Evolutionary conservation across 1,139 yeast genomes (phyloP), one percentile per base, ranked within the genome.

Genomic region (Groenewaldozyma sp.): DNA sequence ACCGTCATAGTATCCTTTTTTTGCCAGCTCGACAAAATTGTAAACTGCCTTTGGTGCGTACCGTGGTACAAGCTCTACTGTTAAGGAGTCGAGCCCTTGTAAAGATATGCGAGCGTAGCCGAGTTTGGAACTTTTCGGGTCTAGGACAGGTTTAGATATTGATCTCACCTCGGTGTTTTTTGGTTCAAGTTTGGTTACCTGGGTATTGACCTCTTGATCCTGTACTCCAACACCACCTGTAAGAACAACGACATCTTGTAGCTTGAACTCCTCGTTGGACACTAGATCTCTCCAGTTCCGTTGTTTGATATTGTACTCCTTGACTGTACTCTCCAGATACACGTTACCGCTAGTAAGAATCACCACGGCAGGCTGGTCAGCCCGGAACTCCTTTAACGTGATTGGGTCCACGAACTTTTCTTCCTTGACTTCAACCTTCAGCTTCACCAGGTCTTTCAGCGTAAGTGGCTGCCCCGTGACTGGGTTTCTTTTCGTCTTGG

Each of bases 31-130:
- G 24, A 67, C 48, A 43, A 71, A 71, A 48, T 71, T 71, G 49
- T 68, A 68, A 2, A 63, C 70, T 1, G 74, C 63, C 43, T 60
- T 56, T 1, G 74, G 74, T 1, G 69, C 62, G 37, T 65, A 57
- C 39, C 54, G 53, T 4, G 62, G 54, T 43, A 56, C 59, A 19
- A 70, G 51, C 40, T 65, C 67, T 31, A 71, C 45, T 28, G 58
- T 62, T 27, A 70, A 52, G 38, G 62, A 62, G 1, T 74, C 74
- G 11, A 57, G 34, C 4, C 59, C 40, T 3, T 45, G 59, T 2
- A 74, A 69, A 41, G 67, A 66, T 11, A 71, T 49, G 18, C 48
- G 50, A 3, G 59, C 63, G 31, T 54, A 58, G 6, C 64, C 65
- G 3, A 55, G 52, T 7, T 53, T 51, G 24, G 43, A 45, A 40